phyloP scores from a whole-genome alignment of 2,329 filamentous ascomycete species.

The Aspergillus sergii region DNA sequence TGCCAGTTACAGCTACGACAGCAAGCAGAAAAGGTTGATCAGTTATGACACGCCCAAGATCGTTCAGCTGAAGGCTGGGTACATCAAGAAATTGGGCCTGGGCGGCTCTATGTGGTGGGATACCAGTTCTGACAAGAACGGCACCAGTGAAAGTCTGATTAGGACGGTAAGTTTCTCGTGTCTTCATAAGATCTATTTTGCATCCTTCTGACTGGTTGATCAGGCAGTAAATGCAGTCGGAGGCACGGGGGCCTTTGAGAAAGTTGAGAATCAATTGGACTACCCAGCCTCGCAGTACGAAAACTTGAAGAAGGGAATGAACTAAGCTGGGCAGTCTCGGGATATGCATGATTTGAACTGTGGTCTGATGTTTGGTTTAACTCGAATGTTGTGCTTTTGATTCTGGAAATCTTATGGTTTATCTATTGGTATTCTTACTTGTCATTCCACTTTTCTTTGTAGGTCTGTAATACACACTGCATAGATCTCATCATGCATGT shows the following conservation, averaged over 20 bases:
- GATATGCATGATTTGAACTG: background rate
- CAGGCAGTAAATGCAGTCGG: conserved; percentile 38
- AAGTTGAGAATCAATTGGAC: conserved; percentile 49
- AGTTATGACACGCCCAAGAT: conserved; percentile 74
- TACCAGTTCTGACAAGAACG: conserved; percentile 73
- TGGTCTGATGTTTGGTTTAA: background rate
- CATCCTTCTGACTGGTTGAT: background rate
- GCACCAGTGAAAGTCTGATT: conserved; percentile 65
- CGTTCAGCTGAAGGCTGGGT: conserved; percentile 70
- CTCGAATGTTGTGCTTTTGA: background rate
- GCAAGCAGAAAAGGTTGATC: conserved; percentile 63
- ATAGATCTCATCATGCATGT: background rate
- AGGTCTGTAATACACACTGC: background rate
- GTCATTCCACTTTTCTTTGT: background rate
- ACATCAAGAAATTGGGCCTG: conserved; percentile 66
- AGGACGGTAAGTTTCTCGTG: conserved; percentile 44
- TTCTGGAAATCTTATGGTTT: background rate
- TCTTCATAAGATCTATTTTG: background rate
- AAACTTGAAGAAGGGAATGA: conserved; percentile 49
- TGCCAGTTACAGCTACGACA: conserved; percentile 55
- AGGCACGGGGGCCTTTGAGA: conserved; percentile 45
- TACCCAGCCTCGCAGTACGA: conserved; percentile 59
- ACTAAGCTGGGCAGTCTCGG: background rate
- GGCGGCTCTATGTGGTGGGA: conserved; percentile 99
- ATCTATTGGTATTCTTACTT: background rate